Evolutionary conservation across 139 green algal species (phyloP).

Genomic region (Picochlorum sp.): DNA sequence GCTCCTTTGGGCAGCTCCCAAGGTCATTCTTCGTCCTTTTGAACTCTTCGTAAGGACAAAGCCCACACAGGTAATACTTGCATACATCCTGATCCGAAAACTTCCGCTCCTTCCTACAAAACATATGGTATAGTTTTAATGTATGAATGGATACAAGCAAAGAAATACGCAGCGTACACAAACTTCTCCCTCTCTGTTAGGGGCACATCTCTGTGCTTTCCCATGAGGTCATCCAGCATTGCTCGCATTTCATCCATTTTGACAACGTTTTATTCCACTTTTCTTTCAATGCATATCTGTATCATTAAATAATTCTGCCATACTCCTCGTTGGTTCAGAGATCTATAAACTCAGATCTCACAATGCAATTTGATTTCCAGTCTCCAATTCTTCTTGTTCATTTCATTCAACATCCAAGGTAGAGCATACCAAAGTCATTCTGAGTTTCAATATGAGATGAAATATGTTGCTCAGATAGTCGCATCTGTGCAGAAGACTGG

Average conservation of each 20-base stretch:
- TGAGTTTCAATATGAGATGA: no score
- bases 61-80: conserved; percentile 35
- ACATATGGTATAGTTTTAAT: no score
- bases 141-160: background rate
- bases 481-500: no score
- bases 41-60: conserved; percentile 48
- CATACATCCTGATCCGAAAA: conserved; percentile 38
- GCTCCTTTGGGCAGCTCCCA: conserved; percentile 33
- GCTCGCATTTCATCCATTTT: conserved; percentile 35
- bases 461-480: no score
- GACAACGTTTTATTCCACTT: background rate
- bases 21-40: conserved; percentile 40
- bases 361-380: no score
- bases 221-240: conserved; percentile 44
- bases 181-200: conserved; percentile 10
- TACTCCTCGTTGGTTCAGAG: no score
- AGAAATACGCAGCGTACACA: background rate
- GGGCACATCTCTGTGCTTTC: conserved; percentile 21
- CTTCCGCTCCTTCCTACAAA: conserved; percentile 6
- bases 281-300: no score
- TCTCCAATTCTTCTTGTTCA: no score
- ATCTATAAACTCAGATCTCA: no score
- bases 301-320: no score
- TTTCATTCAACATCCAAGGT: no score
- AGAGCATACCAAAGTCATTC: no score